Percentiles rank a stretch among this genome's conserved stretches.
Evolutionary conservation across 2,329 filamentous ascomycete genomes (phyloP).

Genomic region (Trematosphaeria pertusa): DNA sequence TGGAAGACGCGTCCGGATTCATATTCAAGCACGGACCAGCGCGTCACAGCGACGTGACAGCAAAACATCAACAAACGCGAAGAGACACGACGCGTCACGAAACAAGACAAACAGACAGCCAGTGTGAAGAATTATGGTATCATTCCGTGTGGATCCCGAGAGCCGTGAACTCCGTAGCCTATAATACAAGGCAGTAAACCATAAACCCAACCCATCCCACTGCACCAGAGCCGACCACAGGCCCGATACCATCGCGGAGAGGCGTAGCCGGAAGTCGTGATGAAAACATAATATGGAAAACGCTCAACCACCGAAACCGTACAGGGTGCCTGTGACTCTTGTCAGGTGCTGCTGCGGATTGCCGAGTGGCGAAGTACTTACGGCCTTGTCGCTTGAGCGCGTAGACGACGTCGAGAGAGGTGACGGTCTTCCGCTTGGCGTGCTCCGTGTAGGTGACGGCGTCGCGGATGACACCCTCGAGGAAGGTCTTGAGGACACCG

Average conservation of each 20-base stretch:
- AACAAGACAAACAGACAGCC: neutral
- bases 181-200: conserved; percentile 36
- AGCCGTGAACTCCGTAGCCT: conserved; percentile 45
- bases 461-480: conserved; percentile 80
- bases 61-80: neutral
- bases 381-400: conserved; percentile 69
- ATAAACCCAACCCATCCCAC: conserved; percentile 37
- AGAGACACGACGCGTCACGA: neutral
- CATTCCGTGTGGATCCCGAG: conserved; percentile 40
- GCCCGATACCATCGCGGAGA: conserved; percentile 26
- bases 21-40: too few species aligned
- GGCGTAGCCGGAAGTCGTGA: conserved; percentile 42
- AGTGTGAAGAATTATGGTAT: conserved; percentile 44
- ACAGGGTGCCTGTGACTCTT: conserved; percentile 59
- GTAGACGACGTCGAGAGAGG: conserved; percentile 68
- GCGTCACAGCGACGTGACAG: conserved; percentile 3
- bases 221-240: conserved; percentile 68
- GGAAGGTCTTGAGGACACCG: conserved; percentile 83
- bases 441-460: conserved; percentile 84
- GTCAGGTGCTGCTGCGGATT: conserved; percentile 14
- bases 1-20: too few species aligned
- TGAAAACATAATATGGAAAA: conserved; percentile 40
- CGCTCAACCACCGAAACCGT: conserved; percentile 71
- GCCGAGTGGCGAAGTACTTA: conserved; percentile 30
- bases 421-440: conserved; percentile 79